These are phyloP conservation scores for Fusarium fracticaudum DNA, from an alignment of 2,329 filamentous ascomycete genomes.

Conservation along the genomic window DNA sequence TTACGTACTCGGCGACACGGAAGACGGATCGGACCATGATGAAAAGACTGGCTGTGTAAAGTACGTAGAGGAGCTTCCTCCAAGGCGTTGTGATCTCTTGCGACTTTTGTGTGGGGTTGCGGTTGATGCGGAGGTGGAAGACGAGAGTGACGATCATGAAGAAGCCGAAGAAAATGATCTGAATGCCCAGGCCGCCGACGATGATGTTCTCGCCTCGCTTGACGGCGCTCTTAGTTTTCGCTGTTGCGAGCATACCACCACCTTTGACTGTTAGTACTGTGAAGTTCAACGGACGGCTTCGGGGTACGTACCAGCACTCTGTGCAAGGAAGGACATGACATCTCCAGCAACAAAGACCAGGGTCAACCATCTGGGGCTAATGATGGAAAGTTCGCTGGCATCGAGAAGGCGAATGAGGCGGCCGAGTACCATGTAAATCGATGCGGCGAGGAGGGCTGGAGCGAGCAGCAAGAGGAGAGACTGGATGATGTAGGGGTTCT, in stretches of 20 bases:
- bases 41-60: constrained; percentile 44
- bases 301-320: constrained; percentile 39
- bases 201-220: constrained; percentile 58
- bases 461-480: constrained; percentile 50
- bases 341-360: constrained; percentile 62
- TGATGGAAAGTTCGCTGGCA: constrained; percentile 52
- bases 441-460: constrained; percentile 55
- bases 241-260: constrained; percentile 40
- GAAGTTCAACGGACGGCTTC: not conserved
- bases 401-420: constrained; percentile 52
- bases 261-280: constrained; percentile 15
- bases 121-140: constrained; percentile 54
- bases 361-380: constrained; percentile 57
- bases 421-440: constrained; percentile 59
- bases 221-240: constrained; percentile 40
- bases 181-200: constrained; percentile 62
- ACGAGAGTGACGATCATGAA: constrained; percentile 59
- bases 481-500: constrained; percentile 53
- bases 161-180: constrained; percentile 64
- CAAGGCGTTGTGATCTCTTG: constrained; percentile 42
- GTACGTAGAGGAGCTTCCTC: constrained; percentile 43
- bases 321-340: constrained; percentile 55
- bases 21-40: constrained; percentile 56
- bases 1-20: constrained; percentile 54
- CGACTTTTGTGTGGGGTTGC: constrained; percentile 25